Evolutionary conservation across 768 basidiomycete genomes (phyloP).

Genomic region (Lactarius vividus): DNA sequence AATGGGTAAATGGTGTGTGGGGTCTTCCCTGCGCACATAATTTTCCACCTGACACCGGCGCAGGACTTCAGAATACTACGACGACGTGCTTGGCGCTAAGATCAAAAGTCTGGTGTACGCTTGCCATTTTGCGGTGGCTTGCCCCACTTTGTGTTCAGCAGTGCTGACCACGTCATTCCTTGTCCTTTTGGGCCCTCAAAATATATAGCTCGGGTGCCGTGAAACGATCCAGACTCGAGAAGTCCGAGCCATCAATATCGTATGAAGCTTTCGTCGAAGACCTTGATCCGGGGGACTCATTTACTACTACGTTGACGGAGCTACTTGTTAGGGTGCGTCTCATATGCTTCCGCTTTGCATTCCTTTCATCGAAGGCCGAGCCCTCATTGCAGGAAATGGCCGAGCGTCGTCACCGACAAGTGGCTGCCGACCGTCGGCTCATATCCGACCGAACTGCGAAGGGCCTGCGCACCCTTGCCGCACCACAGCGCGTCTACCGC

Average conservation of each 20-base stretch:
- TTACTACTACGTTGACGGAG: conserved; percentile 72
- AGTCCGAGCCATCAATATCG: conserved; percentile 58
- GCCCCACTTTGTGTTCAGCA: neutral
- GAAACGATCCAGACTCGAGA: conserved; percentile 64
- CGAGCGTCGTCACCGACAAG: conserved; percentile 60
- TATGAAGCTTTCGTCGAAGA: conserved; percentile 77
- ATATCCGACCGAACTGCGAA: conserved; percentile 68
- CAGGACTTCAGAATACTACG: conserved; percentile 71
- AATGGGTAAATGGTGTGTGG: conserved; percentile 72
- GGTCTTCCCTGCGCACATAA: conserved; percentile 22
- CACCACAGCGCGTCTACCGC: conserved; percentile 52
- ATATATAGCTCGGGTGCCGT: conserved; percentile 63
- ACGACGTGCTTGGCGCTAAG: conserved; percentile 72
- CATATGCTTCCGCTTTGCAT: neutral
- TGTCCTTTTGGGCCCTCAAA: neutral
- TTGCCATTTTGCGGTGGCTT: conserved; percentile 15
- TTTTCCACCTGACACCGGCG: conserved; percentile 9
- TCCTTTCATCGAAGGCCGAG: conserved; percentile 15
- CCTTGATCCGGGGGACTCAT: conserved; percentile 75
- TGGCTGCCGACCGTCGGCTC: conserved; percentile 51
- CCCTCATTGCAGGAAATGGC: conserved; percentile 60
- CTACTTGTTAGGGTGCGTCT: conserved; percentile 70
- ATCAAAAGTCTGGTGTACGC: conserved; percentile 76
- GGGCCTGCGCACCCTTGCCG: conserved; percentile 56
- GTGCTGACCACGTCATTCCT: conserved; percentile 15